A percentile compares a stretch with the other conserved stretches of the same genome.
Conservation (phyloP, 768 basidiomycete species). For the Lactifluus pinguis region DNA sequence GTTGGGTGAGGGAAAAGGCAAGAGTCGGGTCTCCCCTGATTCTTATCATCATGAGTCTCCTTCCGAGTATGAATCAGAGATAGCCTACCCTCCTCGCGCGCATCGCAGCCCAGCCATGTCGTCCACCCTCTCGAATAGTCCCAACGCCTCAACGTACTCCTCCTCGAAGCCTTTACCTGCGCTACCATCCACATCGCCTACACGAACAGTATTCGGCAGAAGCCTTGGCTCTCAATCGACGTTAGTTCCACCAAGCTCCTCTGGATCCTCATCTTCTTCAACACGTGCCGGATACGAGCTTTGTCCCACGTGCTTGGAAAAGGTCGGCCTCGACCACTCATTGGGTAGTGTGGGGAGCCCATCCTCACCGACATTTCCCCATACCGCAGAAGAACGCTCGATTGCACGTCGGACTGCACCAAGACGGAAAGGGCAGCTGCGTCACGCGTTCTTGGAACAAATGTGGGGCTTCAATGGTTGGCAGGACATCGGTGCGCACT, state of each 20-base stretch:
- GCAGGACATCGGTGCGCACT: slow-evolving; percentile 75
- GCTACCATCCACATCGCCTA: slow-evolving; percentile 24
- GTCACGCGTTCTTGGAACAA: slow-evolving; percentile 83
- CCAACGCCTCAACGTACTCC: not conserved
- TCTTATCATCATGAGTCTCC: slow-evolving; percentile 5
- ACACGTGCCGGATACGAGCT: slow-evolving; percentile 64
- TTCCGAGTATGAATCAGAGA: not conserved
- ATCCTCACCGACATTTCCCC: slow-evolving; percentile 31
- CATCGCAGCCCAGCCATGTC: slow-evolving; percentile 2
- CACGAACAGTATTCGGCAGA: not conserved
- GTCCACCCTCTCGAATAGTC: not conserved
- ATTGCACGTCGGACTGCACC: slow-evolving; percentile 58
- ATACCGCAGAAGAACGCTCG: slow-evolving; percentile 36
- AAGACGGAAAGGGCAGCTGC: slow-evolving; percentile 59
- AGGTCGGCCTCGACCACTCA: slow-evolving; percentile 70
- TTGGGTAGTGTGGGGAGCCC: slow-evolving; percentile 33
- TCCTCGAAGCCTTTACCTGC: slow-evolving; percentile 39
- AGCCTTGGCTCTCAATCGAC: slow-evolving; percentile 13
- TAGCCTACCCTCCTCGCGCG: slow-evolving; percentile 1
- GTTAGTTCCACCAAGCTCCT: slow-evolving; percentile 17
- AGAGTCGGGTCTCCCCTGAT: slow-evolving; percentile 22
- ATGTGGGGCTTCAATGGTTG: slow-evolving; percentile 78
- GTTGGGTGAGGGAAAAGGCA: slow-evolving; percentile 43
- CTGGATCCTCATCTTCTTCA: slow-evolving; percentile 10
- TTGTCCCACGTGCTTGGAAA: slow-evolving; percentile 71